Base-by-base conservation (phyloP, 176 grass and related monocot genomes). In the Paspalum notatum region DNA sequence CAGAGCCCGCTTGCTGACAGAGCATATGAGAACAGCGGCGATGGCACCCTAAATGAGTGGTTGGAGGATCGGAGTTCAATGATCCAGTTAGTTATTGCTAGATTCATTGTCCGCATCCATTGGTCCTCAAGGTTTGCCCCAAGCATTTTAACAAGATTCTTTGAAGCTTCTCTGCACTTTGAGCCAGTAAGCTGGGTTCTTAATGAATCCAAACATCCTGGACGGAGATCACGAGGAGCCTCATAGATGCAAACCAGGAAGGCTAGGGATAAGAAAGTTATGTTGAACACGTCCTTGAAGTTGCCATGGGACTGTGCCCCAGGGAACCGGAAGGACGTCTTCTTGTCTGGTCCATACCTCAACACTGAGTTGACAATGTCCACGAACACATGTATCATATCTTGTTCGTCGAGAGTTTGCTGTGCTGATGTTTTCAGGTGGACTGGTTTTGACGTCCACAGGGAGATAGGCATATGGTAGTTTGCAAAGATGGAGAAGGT, bases 181-280 rank as follows among this genome's bases (percentile, higher is more conserved):
- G 90, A 47, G 74, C 82, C n/a, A 16, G 72, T 91, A 67, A 99
- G 71, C 46, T 95, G 96, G 32, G 40, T 52, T 78, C 75, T 91
- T 71, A 99, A 48, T 25, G 78, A 66, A 45, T 93, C 75, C 5
- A 93, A 80, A 49, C 92, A 95, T 27, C 90, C 87, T 21, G 64
- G 63, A 58, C 89, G 83, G 62, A 93, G 90, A 74, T 91, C 84
- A 12, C 77, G 83, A 57, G 90, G 96, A 24, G 88, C 84, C 90
- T 95, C 96, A 1, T 95, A 95, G 84, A 88, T 87, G 90, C 92
- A 93, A 43, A 95, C 68, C 16, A 99, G 63, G 78, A 99, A 99
- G 47, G 83, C 87, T 16, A 93, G 72, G 32, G 96, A 90, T 40
- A 99, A 62, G 88, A 94, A 99, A 83, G 68, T 75, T 72, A 99